Base-by-base conservation (phyloP, 169 alveolate species). In the Amoebophrya sp. region DNA sequence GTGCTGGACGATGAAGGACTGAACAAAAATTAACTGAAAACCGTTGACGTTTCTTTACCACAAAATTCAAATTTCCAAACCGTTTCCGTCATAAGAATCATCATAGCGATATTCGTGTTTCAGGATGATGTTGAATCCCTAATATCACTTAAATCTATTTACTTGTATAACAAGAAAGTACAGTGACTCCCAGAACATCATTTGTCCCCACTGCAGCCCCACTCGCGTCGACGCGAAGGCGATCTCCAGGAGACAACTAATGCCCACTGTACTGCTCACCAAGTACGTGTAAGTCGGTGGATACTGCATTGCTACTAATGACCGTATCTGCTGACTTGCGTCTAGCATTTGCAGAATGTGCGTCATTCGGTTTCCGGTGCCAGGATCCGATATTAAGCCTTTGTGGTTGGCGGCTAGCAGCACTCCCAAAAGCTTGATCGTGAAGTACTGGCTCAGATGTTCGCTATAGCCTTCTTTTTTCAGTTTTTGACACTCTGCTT, bases 261-360 rank as follows among this genome's bases (percentile, higher is more conserved):
- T 65, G 33, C 83, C 83, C 2, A 65, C 83, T 29, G 83, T 26
- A 36, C 39, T 26, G 83, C 39, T 26, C 10, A 65, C 83, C 26
- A 65, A 65, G n/a, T 65, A 65, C 39, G 83, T 65, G 83, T 65
- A 65, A 36, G 83, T 65, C 83, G 83, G 83, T 36, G 83, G 83
- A 18, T 65, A 65, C 83, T 65, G 83, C 83, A 65, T 65, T 29
- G 83, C 18, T 26, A 36, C n/a, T 10, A 65, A 36, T 26, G 38
- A 36, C 83, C n/a, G 18, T 1, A 65, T 65, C 26, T 65, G 18
- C 83, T 65, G 83, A 36, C 36, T 12, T 10, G 83, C 83, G 38
- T 65, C 83, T 36, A 65, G 18, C 83, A 65, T 65, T 10, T 6
- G 33, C 18, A 26, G 18, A 29, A 65, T 6, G 83, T 65, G 83